Evolutionary conservation across 192 early-diverging fungal genomes (phyloP), one percentile per base, ranked within the genome.

Genomic region (Oehlia diaphana): DNA sequence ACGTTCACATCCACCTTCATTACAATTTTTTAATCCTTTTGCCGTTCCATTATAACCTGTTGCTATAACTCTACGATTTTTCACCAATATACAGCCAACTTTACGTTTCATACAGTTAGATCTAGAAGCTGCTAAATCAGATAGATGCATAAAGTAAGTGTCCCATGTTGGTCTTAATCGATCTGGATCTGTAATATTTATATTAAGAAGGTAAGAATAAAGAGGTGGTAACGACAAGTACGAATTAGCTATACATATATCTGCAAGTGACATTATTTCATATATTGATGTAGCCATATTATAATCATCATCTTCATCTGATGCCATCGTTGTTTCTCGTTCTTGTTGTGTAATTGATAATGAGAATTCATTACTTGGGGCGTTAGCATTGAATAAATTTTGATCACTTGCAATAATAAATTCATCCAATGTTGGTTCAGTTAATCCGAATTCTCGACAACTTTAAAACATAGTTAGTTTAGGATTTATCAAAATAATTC

Each of bases 1-100:
- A 53, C 97, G 86, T 33, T 85, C 87, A 82, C 98, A 99, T 0
- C 98, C 98, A 9, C 97, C 96, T 53, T 97, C 92, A 77, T 93
- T 96, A 83, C 98, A 99, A 81, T 99, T 99, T 62, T 85, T 82
- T 23, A 99, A 82, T 5, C 95, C 94, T 77, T 93, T 89, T 26
- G 98, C 97, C 7, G 97, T 99, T 1, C 98, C 98, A 80, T 99
- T 99, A 84, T 99, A 99, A n/a, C 98, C 98, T 19, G 97, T 99
- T 3, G 97, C 93, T 63, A 99, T 94, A 37, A 99, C 94, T 63
- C 95, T 88, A 49, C 84, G 88, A 70, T 99, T 92, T 71, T 93
- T 94, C 23, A 95, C 94, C 28, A 99, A 83, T 16, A 99, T 95
- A 83, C 94, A 96, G 1, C 98, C 98, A 13, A 99, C 98, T 42